Evolutionary conservation across 2,329 filamentous ascomycete genomes (phyloP).

Genomic region (Pestalotiopsis sp.): DNA sequence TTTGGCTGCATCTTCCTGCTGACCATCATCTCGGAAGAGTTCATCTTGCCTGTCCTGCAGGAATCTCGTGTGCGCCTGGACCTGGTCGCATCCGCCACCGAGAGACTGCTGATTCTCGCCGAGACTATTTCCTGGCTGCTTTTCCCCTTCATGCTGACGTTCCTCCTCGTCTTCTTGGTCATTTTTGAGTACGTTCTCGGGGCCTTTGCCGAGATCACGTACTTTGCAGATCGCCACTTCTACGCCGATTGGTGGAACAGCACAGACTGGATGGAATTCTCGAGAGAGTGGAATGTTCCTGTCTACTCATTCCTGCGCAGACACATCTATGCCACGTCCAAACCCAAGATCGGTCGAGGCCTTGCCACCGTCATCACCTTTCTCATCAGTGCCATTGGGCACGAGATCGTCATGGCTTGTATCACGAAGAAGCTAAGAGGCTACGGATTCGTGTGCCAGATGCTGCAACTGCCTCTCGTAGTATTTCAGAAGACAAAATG

Average conservation of each 20-base stretch:
- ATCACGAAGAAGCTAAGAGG: conserved; percentile 96
- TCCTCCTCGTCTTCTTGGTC: conserved; percentile 93
- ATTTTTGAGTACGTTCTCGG: conserved; percentile 98
- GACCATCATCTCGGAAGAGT: conserved; percentile 89
- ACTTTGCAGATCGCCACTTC: conserved; percentile 92
- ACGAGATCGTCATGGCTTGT: conserved; percentile 96
- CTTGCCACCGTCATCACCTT: conserved; percentile 90
- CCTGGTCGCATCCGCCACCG: conserved; percentile 49
- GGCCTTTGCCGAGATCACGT: conserved; percentile 90
- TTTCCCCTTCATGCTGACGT: conserved; percentile 96
- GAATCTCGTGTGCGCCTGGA: conserved; percentile 65
- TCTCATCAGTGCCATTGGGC: conserved; percentile 82
- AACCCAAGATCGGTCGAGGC: conserved; percentile 73
- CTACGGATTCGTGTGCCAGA: conserved; percentile 93
- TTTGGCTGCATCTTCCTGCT: conserved; percentile 97
- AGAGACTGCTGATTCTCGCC: conserved; percentile 77
- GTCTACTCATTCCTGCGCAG: conserved; percentile 94
- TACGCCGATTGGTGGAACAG: conserved; percentile 80
- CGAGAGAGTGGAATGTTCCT: conserved; percentile 95
- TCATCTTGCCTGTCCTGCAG: conserved; percentile 86
- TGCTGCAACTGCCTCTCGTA: conserved; percentile 96
- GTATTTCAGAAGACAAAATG: conserved; percentile 81
- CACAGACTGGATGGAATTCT: conserved; percentile 94
- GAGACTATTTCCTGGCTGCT: conserved; percentile 91
- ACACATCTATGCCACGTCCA: conserved; percentile 87